Base-by-base conservation (phyloP, 2,329 filamentous ascomycete species). In the Huntiella abstrusa region DNA sequence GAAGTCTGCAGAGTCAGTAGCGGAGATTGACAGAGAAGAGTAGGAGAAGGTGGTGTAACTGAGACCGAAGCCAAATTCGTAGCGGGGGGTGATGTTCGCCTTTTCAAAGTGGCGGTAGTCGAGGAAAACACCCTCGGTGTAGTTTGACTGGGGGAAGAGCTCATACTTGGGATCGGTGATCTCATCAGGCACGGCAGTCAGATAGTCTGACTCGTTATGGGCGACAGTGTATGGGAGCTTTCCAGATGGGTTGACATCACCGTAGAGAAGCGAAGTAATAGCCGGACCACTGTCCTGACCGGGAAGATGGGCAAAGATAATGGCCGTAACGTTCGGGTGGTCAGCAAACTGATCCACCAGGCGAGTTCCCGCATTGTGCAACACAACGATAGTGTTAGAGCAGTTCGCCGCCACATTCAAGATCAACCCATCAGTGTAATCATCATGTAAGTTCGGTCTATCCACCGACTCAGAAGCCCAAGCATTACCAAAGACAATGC, bases 401-500 rank as follows among this genome's bases (percentile, higher is more conserved):
- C 75, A 81, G 16, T 64, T 62, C 5, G 63, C 59, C 0, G 77
- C 76, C 1, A 81, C 73, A 40, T 70, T 66, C 1, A 59, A 60
- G 38, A 80, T 66, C 0, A 80, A 60, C 0, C 58, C 59, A 51
- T 81, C 75, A 1, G 71, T 76, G 45, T 73, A 74, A 49, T 79
- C 77, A 56, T 88, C 83, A 35, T 69, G 68, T 37, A 83, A 62
- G 5, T 66, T 67, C 0, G 71, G 64, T 41, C 75, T 67, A 49
- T 83, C 69, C 52, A 70, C 80, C 1, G 79, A 81, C 60, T 93
- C 85, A 1, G 80, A 76, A 1, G 80, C 74, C 59, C 80, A 83
- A 5, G 68, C 71, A 55, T 81, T 81, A 53, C 74, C 70, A 52
- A 80, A 73, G 0, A 80, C 73, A 2, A 80, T 59, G 52, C 84